Conservation (phyloP, 1,139 yeast genomes). For the Geotrichum aggregatum region DNA sequence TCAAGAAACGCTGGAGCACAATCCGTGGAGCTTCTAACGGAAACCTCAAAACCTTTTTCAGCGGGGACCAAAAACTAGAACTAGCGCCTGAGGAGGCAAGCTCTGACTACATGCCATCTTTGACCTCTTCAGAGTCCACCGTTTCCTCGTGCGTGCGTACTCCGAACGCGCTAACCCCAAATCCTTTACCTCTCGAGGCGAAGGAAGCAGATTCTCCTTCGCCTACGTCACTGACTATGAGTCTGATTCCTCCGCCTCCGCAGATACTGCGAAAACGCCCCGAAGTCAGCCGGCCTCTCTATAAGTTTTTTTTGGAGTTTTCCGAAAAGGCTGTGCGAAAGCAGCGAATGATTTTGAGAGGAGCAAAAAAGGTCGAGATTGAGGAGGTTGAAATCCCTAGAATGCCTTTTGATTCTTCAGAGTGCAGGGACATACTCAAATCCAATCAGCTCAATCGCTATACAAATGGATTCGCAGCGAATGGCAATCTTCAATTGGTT, state of each 20-base stretch:
- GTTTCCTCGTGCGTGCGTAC: constrained; percentile 24
- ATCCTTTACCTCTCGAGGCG: constrained; percentile 24
- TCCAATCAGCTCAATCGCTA: not conserved
- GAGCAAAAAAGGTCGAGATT: constrained; percentile 9
- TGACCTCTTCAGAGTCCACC: constrained; percentile 21
- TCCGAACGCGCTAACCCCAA: constrained; percentile 24
- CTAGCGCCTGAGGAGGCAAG: not conserved
- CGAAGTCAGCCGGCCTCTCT: constrained; percentile 30
- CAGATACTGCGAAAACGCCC: constrained; percentile 32
- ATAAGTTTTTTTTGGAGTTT: constrained; percentile 31
- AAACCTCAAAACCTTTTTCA: constrained; percentile 3
- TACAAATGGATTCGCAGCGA: not conserved
- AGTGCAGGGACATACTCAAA: not conserved
- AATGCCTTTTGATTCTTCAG: constrained; percentile 25
- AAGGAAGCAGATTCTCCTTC: constrained; percentile 1
- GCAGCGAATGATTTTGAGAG: constrained; percentile 17
- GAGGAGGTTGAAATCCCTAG: constrained; percentile 24
- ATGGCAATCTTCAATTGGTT: not conserved
- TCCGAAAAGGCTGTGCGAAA: constrained; percentile 26
- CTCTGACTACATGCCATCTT: constrained; percentile 1
- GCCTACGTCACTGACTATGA: constrained; percentile 28
- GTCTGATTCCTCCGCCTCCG: constrained; percentile 35
- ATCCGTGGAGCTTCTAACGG: constrained; percentile 1
- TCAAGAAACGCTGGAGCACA: constrained; percentile 10
- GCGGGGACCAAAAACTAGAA: constrained; percentile 10